Evolutionary conservation across 257 asterid genomes (phyloP).

Genomic region (Verbascum thapsus): DNA sequence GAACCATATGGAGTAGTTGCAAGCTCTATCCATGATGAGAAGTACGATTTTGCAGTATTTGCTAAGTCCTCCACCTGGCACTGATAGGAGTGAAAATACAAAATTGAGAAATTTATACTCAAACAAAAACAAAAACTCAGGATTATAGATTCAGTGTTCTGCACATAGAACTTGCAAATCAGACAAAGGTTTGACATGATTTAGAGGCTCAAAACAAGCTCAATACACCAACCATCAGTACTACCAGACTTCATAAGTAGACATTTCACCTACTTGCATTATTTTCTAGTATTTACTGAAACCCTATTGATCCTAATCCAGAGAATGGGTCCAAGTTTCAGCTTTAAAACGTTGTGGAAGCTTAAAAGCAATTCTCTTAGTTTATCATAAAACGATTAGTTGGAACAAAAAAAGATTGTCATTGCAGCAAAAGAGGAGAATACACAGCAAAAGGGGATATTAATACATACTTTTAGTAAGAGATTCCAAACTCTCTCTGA

Average conservation of each 20-base stretch:
- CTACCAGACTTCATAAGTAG: not conserved
- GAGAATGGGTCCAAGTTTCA: not conserved
- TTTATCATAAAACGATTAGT: not conserved
- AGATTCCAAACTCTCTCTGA: constrained; percentile 96
- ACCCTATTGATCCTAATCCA: constrained; percentile 8
- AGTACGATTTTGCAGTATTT: constrained; percentile 72
- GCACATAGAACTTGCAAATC: not conserved
- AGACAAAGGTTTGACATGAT: not conserved
- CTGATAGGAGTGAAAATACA: constrained; percentile 38
- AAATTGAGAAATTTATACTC: not conserved
- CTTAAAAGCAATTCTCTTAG: not conserved
- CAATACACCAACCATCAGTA: not conserved
- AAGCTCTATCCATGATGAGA: constrained; percentile 86
- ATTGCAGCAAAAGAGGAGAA: constrained; percentile 14
- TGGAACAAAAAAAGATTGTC: constrained; percentile 21
- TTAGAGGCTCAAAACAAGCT: constrained; percentile 5
- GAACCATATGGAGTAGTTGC: constrained; percentile 95
- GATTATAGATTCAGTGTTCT: not conserved
- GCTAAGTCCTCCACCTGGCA: constrained; percentile 82
- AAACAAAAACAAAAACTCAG: not conserved
- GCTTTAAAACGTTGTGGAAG: not conserved
- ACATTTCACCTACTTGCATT: not conserved
- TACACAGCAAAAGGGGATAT: constrained; percentile 26
- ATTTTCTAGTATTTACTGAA: not conserved
- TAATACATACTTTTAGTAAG: constrained; percentile 70